Evolutionary conservation across 768 basidiomycete species (phyloP), one percentile per base, ranked within the genome.

Genomic region (Suillus hirtellus): DNA sequence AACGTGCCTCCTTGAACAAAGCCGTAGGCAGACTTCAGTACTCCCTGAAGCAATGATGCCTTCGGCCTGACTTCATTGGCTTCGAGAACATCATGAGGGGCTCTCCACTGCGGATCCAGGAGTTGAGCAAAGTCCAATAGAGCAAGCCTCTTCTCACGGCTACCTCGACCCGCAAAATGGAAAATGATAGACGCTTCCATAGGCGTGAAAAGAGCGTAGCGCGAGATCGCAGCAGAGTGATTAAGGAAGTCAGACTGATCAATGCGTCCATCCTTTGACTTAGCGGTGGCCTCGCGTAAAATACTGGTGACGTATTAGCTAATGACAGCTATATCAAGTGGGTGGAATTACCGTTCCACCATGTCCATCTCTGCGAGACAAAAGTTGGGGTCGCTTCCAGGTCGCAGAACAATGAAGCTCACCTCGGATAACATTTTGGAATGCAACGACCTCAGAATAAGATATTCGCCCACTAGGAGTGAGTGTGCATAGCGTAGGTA

Each of bases 171-270:
- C 34, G 95, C 95, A 78, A 98, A 99, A 76, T 99, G 96, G 80
- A 98, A 99, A 70, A 99, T 89, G 71, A 99, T 97, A 60, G 90
- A 86, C n/a, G 92, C 94, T 76, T 99, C 96, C 93, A 98, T 96
- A 4, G 96, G 96, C 0, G 95, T 96, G 76, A 98, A 98, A 60
- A 96, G 84, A 44, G 93, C 91, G 75, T 99, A 98, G 43, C 96
- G 90, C 68, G 96, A 93, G 68, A 82, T 89, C 42, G 89, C 84
- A 34, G 92, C 88, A 15, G 95, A 86, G 73, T 97, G 81, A 74
- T 98, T 90, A 63, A 96, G 82, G 78, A 99, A 99, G 76, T 99
- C 97, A n/a, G 87, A 85, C 72, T 95, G 89, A 75, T 94, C 91
- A 79, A 99, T 98, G 59, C 95, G 90, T 6, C 96, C 96, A 70